phyloP scores from a whole-genome alignment of 768 basidiomycete genomes.

The Coprinellus micaceus region DNA sequence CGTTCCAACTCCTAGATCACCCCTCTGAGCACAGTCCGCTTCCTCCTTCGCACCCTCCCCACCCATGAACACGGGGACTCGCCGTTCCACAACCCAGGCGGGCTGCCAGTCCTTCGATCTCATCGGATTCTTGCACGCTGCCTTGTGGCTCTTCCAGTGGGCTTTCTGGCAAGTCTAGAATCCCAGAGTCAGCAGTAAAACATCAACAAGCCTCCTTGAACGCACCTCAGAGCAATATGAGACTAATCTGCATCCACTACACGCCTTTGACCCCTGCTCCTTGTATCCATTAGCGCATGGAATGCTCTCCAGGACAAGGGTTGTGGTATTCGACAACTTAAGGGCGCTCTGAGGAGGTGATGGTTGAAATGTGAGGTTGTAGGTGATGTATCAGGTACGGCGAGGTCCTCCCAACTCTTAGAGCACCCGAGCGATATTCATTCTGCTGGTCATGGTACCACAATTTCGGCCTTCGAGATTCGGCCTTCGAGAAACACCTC shows the following conservation, averaged over 20 bases:
- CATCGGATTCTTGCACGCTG: constrained; percentile 17
- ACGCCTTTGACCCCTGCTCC: constrained; percentile 23
- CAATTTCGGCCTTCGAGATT: no score
- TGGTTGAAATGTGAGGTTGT: no score
- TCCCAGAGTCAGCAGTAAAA: neutral
- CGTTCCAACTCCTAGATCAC: neutral
- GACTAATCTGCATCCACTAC: constrained; percentile 28
- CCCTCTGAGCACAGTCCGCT: neutral
- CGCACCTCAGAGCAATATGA: constrained; percentile 35
- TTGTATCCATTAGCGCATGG: constrained; percentile 32
- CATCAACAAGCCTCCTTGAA: neutral
- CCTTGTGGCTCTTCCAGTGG: constrained; percentile 3
- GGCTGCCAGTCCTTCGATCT: constrained; percentile 14
- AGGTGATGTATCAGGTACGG: no score
- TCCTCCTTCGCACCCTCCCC: neutral
- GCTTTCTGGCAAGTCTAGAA: neutral
- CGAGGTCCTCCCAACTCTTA: no score
- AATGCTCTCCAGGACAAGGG: constrained; percentile 9
- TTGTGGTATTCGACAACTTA: no score
- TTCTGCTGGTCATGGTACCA: no score
- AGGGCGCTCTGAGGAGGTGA: no score
- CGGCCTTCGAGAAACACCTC: no score
- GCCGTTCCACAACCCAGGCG: constrained; percentile 12
- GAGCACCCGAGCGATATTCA: no score
- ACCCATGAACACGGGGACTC: constrained; percentile 14